These are phyloP conservation scores for Aspergillus sp. DNA, from an alignment of 2,329 filamentous ascomycete genomes.

Conservation along the genomic window DNA sequence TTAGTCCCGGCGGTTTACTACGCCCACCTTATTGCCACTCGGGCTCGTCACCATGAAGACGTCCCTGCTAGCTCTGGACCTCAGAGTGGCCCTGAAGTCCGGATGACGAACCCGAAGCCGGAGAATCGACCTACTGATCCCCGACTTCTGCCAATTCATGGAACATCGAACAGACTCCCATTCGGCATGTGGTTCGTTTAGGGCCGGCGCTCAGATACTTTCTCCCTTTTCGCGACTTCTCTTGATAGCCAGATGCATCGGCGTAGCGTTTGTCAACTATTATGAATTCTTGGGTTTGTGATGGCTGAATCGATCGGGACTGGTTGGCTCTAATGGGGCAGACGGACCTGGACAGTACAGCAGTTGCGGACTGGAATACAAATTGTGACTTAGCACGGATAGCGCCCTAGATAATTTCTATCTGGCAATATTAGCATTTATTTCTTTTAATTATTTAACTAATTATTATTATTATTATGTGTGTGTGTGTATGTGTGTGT, in stretches of 20 bases:
- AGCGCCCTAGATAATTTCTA: background rate
- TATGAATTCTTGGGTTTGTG: slow-evolving; percentile 1
- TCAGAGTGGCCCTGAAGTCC: slow-evolving; percentile 32
- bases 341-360: slow-evolving; percentile 6
- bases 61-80: slow-evolving; percentile 32
- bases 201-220: background rate
- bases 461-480: background rate
- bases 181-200: slow-evolving; percentile 38
- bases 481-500: background rate
- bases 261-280: background rate
- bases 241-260: no score
- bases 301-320: slow-evolving; percentile 6
- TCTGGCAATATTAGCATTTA: background rate
- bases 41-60: slow-evolving; percentile 67
- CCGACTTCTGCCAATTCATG: slow-evolving; percentile 27
- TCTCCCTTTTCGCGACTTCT: no score
- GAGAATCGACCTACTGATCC: slow-evolving; percentile 23
- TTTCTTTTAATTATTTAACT: background rate
- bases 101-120: slow-evolving; percentile 21
- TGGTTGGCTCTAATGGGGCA: slow-evolving; percentile 1
- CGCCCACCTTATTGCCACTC: slow-evolving; percentile 76
- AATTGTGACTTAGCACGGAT: background rate
- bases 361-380: slow-evolving; percentile 5
- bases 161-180: slow-evolving; percentile 19
- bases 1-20: slow-evolving; percentile 81